Evolutionary conservation across 345 rosid genomes (phyloP).

Genomic region (Syzygium aqueum): DNA sequence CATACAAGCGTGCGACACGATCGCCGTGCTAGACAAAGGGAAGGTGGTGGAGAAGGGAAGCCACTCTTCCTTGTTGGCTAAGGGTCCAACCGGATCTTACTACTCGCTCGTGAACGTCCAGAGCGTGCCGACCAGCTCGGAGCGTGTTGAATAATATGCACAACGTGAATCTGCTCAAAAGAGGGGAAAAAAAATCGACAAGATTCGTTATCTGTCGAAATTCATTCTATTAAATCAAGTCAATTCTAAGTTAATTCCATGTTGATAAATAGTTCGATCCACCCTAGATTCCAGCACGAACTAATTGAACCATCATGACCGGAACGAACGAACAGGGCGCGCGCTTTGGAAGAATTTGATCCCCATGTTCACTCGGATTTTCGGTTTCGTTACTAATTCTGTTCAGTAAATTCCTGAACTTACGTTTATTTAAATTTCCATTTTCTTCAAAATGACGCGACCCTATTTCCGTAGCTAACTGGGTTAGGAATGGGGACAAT

Average conservation of each 20-base stretch:
- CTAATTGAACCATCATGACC: neutral
- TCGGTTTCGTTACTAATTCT: neutral
- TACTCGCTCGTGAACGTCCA: constrained; percentile 51
- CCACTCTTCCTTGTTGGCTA: constrained; percentile 44
- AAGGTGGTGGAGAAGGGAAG: constrained; percentile 52
- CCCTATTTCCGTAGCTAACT: neutral
- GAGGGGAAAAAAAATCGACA: neutral
- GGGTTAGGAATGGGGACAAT: neutral
- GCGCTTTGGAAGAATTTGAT: neutral
- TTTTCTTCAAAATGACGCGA: constrained; percentile 27
- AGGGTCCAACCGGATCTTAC: constrained; percentile 40
- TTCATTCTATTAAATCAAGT: too few relatives aligned
- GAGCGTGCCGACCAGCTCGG: neutral
- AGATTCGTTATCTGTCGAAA: neutral
- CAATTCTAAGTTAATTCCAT: too few relatives aligned
- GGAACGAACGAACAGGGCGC: too few relatives aligned
- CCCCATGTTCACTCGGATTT: neutral
- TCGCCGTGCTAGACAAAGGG: constrained; percentile 50
- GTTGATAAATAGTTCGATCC: neutral
- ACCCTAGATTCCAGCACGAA: neutral
- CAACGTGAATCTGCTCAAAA: neutral
- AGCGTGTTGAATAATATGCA: neutral
- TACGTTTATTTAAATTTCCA: neutral
- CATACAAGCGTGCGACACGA: constrained; percentile 37
- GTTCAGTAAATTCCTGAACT: neutral